Evolutionary conservation across 1,139 yeast genomes (phyloP), one percentile per base, ranked within the genome.

Genomic region (Pneumocystis carinii): DNA sequence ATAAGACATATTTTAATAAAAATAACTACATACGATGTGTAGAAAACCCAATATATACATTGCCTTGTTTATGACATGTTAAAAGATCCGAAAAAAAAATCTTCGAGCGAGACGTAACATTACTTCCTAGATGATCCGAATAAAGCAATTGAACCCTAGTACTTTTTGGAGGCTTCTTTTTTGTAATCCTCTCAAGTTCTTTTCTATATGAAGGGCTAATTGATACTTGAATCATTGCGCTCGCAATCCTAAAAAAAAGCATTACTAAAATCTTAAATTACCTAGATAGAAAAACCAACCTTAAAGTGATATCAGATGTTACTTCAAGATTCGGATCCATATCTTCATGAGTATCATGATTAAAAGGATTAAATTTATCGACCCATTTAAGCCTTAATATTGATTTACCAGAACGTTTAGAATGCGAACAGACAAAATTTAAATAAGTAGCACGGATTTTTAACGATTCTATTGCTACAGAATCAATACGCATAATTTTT

Each of bases 1-100:
- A 24, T 48, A 5, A 48, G 29, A 48, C 7, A 7, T 12, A 24
- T 24, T 17, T 24, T 24, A 48, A 48, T 7, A 48, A 24, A 24
- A 48, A 48, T 10, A 48, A 48, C 32, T n/a, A 48, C 55, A 24
- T 48, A 48, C 55, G 79, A 66, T 76, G 76, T 1, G 79, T 76
- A 1, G 79, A 77, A 62, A 76, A 76, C 1, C 79, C 79, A 64
- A 76, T 75, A 65, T 74, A 76, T 0, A 76, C 71, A 61, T 64
- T 61, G 4, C 65, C 65, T 32, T 64, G 65, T 15, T 60, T 42
- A 29, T 61, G 60, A 24, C 55, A 62, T 8, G 64, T 41, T 70
- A 62, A 69, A 67, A 36, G 71, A 70, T 42, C 69, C 67, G 3
- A 78, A 78, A 65, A 75, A 24, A 76, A 68, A 1, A 76, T 75